These are phyloP conservation scores for Stachybotrys elegans DNA, from an alignment of 2,329 filamentous ascomycete species.

Conservation along the genomic window DNA sequence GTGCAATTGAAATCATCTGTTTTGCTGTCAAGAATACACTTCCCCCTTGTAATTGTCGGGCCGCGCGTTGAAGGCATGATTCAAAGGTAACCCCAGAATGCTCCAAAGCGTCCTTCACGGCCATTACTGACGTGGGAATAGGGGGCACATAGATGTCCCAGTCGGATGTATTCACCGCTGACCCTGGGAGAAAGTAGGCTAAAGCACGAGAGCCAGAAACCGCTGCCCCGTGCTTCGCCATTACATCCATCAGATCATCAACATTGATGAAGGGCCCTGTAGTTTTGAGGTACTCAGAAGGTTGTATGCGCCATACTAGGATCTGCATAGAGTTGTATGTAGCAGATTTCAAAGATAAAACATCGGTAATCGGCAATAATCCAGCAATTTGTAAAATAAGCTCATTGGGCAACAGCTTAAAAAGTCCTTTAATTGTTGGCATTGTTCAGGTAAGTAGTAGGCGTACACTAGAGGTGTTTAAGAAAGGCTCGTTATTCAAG, in stretches of 20 bases:
- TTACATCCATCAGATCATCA: constrained; percentile 1
- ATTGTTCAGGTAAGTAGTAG: background rate
- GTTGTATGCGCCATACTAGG: background rate
- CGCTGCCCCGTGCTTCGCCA: background rate
- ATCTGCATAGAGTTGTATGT: background rate
- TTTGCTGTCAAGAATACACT: background rate
- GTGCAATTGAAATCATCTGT: background rate
- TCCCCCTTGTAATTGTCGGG: background rate
- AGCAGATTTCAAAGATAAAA: background rate
- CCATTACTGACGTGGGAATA: background rate
- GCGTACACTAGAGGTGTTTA: background rate
- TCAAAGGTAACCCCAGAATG: background rate
- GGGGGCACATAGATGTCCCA: background rate
- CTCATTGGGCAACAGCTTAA: background rate
- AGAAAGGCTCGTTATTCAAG: too few species aligned
- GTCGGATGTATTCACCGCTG: background rate
- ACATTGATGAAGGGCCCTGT: background rate
- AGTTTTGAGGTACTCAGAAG: background rate
- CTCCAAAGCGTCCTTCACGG: background rate
- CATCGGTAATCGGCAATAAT: background rate
- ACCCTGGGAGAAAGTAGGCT: background rate
- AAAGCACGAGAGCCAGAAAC: background rate
- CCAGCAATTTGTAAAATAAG: background rate
- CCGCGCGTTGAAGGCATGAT: background rate
- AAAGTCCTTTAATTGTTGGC: background rate